phyloP scores from a whole-genome alignment of 106 monocot species.

The Apostasia shenzhenica region DNA sequence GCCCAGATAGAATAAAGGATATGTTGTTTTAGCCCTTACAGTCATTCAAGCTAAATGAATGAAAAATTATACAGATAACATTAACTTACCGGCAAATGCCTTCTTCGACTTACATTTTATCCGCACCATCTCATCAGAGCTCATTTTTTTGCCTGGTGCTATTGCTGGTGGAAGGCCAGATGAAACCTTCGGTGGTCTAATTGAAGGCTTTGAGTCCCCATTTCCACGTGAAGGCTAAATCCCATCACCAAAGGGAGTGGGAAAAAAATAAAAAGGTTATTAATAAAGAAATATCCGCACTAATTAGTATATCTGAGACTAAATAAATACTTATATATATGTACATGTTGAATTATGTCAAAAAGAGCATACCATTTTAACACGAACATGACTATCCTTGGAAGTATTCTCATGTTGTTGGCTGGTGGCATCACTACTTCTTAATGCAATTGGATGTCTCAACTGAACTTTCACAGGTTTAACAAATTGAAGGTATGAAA shows the following conservation, averaged over 20 bases:
- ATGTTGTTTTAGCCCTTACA: too few species aligned
- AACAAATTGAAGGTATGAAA: not conserved
- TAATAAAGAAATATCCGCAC: too few species aligned
- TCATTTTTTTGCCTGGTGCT: not conserved
- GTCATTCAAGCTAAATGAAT: too few species aligned
- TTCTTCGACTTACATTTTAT: not conserved
- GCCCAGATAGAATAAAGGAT: too few species aligned
- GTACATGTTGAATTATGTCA: too few species aligned
- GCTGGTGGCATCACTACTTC: not conserved
- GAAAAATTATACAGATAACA: too few species aligned
- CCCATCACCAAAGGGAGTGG: not conserved
- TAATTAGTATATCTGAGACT: too few species aligned
- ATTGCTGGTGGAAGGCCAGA: not conserved
- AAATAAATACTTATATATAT: too few species aligned
- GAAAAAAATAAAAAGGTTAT: not conserved
- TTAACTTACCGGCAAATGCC: not conserved
- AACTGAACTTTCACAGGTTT: not conserved
- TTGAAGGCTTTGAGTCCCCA: conserved; percentile 2
- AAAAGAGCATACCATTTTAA: not conserved
- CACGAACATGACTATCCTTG: conserved; percentile 2
- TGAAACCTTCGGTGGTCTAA: conserved; percentile 1
- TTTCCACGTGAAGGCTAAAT: conserved; percentile 2
- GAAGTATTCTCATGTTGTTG: not conserved
- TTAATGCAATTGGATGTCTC: not conserved
- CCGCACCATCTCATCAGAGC: not conserved